Base-by-base conservation (phyloP, 2,329 filamentous ascomycete genomes). In the Sclerotinia glacialis region DNA sequence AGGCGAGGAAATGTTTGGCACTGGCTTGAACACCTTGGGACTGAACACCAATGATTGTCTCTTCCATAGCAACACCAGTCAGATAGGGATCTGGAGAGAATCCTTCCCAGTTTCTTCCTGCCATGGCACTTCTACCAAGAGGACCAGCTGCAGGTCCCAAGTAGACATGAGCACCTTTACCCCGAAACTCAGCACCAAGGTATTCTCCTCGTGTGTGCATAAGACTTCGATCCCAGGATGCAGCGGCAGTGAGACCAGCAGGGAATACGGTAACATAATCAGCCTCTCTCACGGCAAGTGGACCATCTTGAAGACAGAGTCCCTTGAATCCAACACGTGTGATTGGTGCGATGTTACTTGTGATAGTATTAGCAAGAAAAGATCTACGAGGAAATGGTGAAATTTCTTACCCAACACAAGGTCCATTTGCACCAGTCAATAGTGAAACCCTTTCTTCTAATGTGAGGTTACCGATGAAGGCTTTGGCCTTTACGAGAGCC, bases 131-230 rank as follows among this genome's bases (percentile, higher is more conserved):
- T 44, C 81, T 78, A 11, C 82, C 83, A 8, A 84, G 75, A 37
- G 83, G 80, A 1, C 81, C 82, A 58, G 77, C 76, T 21, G 80
- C 81, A 40, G 82, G 72, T 11, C 78, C 79, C 6, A 95, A 83
- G 69, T 88, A 84, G 31, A 93, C 83, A 74, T 95, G 89, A 49
- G 92, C 83, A 69, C 91, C 91, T 78, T 94, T 95, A 68, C 79
- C 87, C 67, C 83, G 85, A 73, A 90, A 87, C 74, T 95, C 92
- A 2, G 74, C 74, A 12, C 81, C 83, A 75, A 85, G 78, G 52
- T 77, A 74, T 40, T 77, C 72, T 42, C 80, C 82, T 62, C 82
- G 78, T 49, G 79, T 76, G 59, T 79, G 77, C 75, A 89, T 86
- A 58, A 90, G 80, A 26, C 81, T 81, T 67, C 84, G 84, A 75